A percentile compares a stretch with the other conserved stretches of the same genome.
phyloP scores from a whole-genome alignment of 441 rosid genomes.

The Adansonia madagascariensis region DNA sequence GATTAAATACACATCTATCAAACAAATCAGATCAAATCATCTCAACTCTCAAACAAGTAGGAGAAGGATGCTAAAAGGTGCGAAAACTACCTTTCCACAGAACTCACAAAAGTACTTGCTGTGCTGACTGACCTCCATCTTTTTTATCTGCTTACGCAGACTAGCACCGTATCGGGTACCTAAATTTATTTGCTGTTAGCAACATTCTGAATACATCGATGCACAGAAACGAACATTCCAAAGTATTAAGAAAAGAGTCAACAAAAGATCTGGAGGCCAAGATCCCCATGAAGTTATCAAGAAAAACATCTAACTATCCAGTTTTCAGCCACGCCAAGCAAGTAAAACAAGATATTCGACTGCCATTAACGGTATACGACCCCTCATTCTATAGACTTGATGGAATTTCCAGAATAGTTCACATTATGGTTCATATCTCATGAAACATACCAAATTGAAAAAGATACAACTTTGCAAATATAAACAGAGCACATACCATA shows the following conservation, averaged over 20 bases:
- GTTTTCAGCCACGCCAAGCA: neutral
- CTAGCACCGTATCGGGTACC: slow-evolving; percentile 95
- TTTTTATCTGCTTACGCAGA: slow-evolving; percentile 93
- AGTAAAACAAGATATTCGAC: neutral
- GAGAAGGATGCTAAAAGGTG: neutral
- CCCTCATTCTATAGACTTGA: neutral
- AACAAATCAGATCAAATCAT: neutral
- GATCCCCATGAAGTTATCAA: neutral
- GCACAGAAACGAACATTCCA: neutral
- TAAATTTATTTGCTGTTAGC: slow-evolving; percentile 4
- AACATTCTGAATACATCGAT: neutral
- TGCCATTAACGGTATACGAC: neutral
- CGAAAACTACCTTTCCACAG: slow-evolving; percentile 73
- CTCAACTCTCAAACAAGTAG: neutral
- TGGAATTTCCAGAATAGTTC: neutral
- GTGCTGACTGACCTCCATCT: slow-evolving; percentile 84
- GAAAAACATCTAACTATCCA: neutral
- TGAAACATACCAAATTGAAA: neutral
- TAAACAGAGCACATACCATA: slow-evolving; percentile 43
- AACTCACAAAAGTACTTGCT: slow-evolving; percentile 96
- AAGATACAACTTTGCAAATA: neutral
- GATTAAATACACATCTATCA: neutral
- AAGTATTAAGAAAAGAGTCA: neutral
- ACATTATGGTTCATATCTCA: neutral
- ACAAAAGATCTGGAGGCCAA: neutral